These are phyloP conservation scores for Scheffersomyces stambukii DNA, from an alignment of 1,139 yeast species.

Conservation along the genomic window DNA sequence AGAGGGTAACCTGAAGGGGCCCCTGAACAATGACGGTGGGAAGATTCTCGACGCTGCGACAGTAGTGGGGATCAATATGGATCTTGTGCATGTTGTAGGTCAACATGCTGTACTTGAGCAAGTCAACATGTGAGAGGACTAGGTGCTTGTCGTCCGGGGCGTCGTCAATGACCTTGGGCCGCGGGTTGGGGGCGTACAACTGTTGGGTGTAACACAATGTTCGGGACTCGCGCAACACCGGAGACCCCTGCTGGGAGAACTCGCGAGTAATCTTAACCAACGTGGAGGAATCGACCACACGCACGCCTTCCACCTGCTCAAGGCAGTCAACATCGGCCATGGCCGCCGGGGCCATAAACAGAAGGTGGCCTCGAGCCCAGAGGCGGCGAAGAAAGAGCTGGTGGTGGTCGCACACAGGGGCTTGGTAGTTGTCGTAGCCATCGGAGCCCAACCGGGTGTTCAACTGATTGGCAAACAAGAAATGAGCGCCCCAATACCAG, in stretches of 20 bases:
- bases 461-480: constrained; percentile 53
- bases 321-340: constrained; percentile 23
- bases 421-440: constrained; percentile 81
- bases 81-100: constrained; percentile 81
- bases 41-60: constrained; percentile 51
- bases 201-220: constrained; percentile 35
- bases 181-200: constrained; percentile 10
- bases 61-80: constrained; percentile 63
- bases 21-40: constrained; percentile 72
- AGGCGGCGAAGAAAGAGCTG: constrained; percentile 55
- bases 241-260: constrained; percentile 14
- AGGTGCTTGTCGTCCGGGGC: neutral
- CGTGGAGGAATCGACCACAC: constrained; percentile 29
- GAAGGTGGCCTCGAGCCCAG: constrained; percentile 76
- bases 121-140: constrained; percentile 10
- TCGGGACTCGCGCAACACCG: constrained; percentile 24
- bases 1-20: constrained; percentile 64
- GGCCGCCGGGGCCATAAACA: constrained; percentile 23
- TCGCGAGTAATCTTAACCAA: constrained; percentile 45
- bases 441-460: constrained; percentile 56
- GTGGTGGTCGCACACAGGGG: constrained; percentile 41
- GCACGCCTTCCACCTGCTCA: constrained; percentile 40
- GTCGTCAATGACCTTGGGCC: neutral
- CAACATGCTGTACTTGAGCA: constrained; percentile 58
- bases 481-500: constrained; percentile 50